phyloP scores from a whole-genome alignment of 768 basidiomycete species.

The Galerina marginata region DNA sequence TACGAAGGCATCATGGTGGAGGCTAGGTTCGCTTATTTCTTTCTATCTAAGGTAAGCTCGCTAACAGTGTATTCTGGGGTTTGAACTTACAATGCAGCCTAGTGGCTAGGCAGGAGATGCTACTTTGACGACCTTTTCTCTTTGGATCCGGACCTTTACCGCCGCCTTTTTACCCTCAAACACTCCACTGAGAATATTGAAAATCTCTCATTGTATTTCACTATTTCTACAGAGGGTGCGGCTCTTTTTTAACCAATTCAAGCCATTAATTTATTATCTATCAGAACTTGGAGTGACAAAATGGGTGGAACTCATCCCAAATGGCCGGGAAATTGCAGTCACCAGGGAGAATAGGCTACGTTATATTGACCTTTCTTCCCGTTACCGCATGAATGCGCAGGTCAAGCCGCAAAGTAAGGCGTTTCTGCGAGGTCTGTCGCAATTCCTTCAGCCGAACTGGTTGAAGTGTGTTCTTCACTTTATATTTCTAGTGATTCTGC shows the following conservation, averaged over 20 bases:
- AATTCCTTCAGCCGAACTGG: conserved; percentile 93
- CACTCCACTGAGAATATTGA: conserved; percentile 90
- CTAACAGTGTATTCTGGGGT: neutral
- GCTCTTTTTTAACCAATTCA: conserved; percentile 21
- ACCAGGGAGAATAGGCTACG: conserved; percentile 85
- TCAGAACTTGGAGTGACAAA: conserved; percentile 25
- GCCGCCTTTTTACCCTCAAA: conserved; percentile 90
- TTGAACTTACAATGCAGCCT: neutral
- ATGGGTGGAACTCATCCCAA: conserved; percentile 21
- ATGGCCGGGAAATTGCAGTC: conserved; percentile 39
- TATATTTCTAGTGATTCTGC: neutral
- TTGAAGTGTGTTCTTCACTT: conserved; percentile 52
- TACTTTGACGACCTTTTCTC: conserved; percentile 93
- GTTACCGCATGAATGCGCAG: conserved; percentile 88
- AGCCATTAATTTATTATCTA: neutral
- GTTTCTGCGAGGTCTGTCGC: conserved; percentile 91
- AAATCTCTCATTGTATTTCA: conserved; percentile 89
- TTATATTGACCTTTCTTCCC: conserved; percentile 89
- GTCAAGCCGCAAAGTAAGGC: conserved; percentile 83
- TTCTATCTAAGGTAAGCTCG: conserved; percentile 76
- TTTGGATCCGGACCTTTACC: conserved; percentile 90
- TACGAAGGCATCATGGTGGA: conserved; percentile 96
- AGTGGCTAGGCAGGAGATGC: conserved; percentile 93
- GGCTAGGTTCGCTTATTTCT: conserved; percentile 94
- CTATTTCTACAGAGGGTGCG: conserved; percentile 81